A percentile compares a stretch with the other conserved stretches of the same genome.
phyloP scores from a whole-genome alignment of 2,329 filamentous ascomycete genomes.

The Plenodomus biglobosus region DNA sequence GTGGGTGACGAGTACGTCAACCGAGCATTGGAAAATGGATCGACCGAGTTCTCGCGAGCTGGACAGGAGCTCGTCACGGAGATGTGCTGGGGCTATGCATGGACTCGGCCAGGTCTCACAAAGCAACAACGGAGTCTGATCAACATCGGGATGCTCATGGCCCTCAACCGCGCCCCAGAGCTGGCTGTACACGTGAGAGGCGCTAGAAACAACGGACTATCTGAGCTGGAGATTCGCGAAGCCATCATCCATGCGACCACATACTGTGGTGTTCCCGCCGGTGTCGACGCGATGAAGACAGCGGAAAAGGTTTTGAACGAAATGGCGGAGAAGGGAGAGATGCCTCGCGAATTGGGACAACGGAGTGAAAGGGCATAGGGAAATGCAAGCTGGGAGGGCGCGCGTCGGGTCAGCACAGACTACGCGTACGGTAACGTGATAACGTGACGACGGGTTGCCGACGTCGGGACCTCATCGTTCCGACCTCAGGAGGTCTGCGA shows the following conservation, averaged over 20 bases:
- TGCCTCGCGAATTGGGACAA: slow-evolving; percentile 34
- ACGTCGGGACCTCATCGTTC: no score
- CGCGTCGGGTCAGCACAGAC: no score
- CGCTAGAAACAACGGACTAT: slow-evolving; percentile 63
- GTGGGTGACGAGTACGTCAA: slow-evolving; percentile 65
- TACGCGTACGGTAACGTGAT: no score
- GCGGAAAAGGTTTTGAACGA: slow-evolving; percentile 56
- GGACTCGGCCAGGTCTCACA: slow-evolving; percentile 64
- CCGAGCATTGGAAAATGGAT: slow-evolving; percentile 56
- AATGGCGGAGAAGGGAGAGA: slow-evolving; percentile 52
- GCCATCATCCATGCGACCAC: slow-evolving; percentile 55
- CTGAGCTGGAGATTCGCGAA: slow-evolving; percentile 64
- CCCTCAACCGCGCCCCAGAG: slow-evolving; percentile 61
- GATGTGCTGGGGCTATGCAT: slow-evolving; percentile 65
- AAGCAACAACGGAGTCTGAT: slow-evolving; percentile 63
- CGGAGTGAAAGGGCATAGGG: slow-evolving; percentile 36
- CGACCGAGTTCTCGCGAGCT: slow-evolving; percentile 61
- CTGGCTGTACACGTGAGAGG: slow-evolving; percentile 64
- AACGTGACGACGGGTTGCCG: no score
- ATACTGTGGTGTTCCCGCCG: slow-evolving; percentile 58
- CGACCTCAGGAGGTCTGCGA: no score
- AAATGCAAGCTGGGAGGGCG: no score
- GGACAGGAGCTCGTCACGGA: slow-evolving; percentile 66
- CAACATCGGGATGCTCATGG: slow-evolving; percentile 67
- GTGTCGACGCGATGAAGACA: slow-evolving; percentile 57